Evolutionary conservation across 1,139 yeast species (phyloP).

Genomic region (Geotrichum histeridarum): DNA sequence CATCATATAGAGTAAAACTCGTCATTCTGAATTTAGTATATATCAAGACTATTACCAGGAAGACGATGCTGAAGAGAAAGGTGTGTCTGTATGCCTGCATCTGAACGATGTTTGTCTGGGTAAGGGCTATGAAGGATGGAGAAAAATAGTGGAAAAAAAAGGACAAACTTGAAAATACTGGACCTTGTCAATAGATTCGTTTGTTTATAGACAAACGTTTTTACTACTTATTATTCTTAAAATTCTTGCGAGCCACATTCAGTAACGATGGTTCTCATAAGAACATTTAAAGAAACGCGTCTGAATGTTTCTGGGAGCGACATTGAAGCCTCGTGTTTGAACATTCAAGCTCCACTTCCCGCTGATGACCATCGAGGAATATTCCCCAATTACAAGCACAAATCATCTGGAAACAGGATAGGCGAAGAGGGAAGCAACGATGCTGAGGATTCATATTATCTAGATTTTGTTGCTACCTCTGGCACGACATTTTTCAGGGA

Average conservation of each 20-base stretch:
- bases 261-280: conserved; percentile 4
- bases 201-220: background rate
- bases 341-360: conserved; percentile 10
- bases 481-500: conserved; percentile 23
- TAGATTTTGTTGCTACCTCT: conserved; percentile 27
- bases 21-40: background rate
- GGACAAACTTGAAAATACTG: background rate
- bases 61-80: too few species aligned
- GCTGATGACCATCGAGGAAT: conserved; percentile 9
- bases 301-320: conserved; percentile 12
- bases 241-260: too few species aligned
- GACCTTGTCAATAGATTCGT: background rate
- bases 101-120: background rate
- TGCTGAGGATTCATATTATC: conserved; percentile 25
- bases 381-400: background rate
- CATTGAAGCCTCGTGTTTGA: conserved; percentile 1
- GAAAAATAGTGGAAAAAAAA: background rate
- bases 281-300: conserved; percentile 13
- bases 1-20: conserved; percentile 1
- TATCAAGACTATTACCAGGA: background rate
- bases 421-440: conserved; percentile 17
- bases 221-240: background rate
- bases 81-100: too few species aligned
- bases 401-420: background rate
- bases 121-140: background rate